phyloP scores from a whole-genome alignment of 208 protist genomes.

The Perkinsela sp. region DNA sequence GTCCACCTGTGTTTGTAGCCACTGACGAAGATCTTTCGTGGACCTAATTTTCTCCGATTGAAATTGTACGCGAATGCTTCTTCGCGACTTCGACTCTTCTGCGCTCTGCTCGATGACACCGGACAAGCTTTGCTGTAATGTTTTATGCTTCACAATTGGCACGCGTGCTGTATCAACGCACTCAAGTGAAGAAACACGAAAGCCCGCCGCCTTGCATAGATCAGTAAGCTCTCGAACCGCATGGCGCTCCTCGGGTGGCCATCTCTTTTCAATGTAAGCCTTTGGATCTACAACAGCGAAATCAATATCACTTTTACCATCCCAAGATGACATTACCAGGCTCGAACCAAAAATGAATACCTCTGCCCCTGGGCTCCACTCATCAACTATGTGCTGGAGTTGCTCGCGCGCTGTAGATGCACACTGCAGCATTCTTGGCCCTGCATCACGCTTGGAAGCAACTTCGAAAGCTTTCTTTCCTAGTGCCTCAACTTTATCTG shows the following conservation, averaged over 20 bases:
- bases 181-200: slow-evolving; percentile 44
- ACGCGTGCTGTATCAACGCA: slow-evolving; percentile 47
- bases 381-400: slow-evolving; percentile 32
- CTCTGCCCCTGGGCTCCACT: slow-evolving; percentile 26
- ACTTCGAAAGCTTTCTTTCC: slow-evolving; percentile 20
- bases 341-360: slow-evolving; percentile 56
- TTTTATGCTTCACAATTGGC: slow-evolving; percentile 63
- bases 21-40: background rate
- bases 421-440: slow-evolving; percentile 27
- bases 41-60: background rate
- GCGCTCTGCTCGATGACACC: background rate
- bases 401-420: slow-evolving; percentile 40
- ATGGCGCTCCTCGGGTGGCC: slow-evolving; percentile 37
- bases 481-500: slow-evolving; percentile 9
- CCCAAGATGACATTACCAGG: slow-evolving; percentile 46
- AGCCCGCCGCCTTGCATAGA: slow-evolving; percentile 37
- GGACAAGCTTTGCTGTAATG: slow-evolving; percentile 6
- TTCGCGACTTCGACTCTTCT: background rate
- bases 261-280: slow-evolving; percentile 17
- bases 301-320: slow-evolving; percentile 53
- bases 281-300: slow-evolving; percentile 54
- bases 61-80: background rate
- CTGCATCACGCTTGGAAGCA: slow-evolving; percentile 30
- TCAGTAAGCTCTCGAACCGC: slow-evolving; percentile 48
- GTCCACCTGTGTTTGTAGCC: background rate